Evolutionary conservation across 1,284 basidiomycete genomes (phyloP).

Genomic region (Puccinia horiana): DNA sequence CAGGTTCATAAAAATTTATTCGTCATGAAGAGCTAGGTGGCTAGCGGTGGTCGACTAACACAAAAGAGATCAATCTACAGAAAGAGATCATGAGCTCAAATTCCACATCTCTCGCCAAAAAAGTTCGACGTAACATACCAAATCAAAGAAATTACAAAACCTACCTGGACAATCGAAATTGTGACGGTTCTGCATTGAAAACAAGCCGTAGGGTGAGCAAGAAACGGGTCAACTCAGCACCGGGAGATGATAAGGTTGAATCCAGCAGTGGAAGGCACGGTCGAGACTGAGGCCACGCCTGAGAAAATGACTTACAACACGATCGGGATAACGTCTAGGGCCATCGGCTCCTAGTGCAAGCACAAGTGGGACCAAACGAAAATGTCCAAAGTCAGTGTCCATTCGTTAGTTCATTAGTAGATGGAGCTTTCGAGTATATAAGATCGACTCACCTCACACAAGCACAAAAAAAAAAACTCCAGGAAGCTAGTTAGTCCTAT

Average conservation of each 20-base stretch:
- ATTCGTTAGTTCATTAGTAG: neutral
- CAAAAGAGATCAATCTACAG: constrained; percentile 31
- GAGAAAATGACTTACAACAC: neutral
- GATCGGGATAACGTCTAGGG: constrained; percentile 18
- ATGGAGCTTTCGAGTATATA: neutral
- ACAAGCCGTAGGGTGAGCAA: no score
- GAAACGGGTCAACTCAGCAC: neutral
- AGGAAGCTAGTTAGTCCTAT: constrained; percentile 2
- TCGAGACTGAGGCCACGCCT: neutral
- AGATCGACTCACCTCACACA: constrained; percentile 21
- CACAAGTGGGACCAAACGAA: neutral
- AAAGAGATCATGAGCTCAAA: neutral
- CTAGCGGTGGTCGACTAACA: neutral
- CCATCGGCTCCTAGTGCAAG: constrained; percentile 16
- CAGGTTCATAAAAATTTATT: neutral
- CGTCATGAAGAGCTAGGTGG: neutral
- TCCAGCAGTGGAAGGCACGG: neutral
- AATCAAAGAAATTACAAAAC: neutral
- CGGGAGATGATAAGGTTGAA: neutral
- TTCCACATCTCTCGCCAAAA: neutral
- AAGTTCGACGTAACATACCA: neutral
- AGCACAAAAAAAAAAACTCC: neutral
- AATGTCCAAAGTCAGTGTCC: neutral
- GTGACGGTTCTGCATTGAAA: neutral
- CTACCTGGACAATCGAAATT: constrained; percentile 8